Evolutionary conservation across 306 rosid genomes (phyloP).

Genomic region (Lathyrus tuberosus): DNA sequence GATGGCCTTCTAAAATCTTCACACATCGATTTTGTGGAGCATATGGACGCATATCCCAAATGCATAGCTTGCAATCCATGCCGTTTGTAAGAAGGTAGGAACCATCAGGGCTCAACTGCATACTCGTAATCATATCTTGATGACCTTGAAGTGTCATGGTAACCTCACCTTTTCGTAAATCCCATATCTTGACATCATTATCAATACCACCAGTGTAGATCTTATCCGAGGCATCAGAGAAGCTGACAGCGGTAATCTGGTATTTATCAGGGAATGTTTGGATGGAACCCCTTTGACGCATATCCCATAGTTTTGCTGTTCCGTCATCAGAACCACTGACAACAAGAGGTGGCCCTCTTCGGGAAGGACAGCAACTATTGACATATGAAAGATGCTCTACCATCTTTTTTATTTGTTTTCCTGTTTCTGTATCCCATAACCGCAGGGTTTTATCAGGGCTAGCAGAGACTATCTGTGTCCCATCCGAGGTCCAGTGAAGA

Average conservation of each 20-base stretch:
- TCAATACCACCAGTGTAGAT: constrained; percentile 91
- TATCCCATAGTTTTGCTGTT: constrained; percentile 95
- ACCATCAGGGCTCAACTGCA: constrained; percentile 98
- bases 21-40: constrained; percentile 95
- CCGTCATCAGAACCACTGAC: constrained; percentile 97
- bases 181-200: constrained; percentile 93
- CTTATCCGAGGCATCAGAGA: constrained; percentile 95
- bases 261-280: constrained; percentile 95
- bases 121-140: constrained; percentile 94
- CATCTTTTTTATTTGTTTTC: constrained; percentile 91
- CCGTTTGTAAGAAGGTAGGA: constrained; percentile 94
- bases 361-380: constrained; percentile 89
- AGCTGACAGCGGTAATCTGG: constrained; percentile 86
- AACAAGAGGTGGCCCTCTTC: constrained; percentile 91
- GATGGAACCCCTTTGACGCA: constrained; percentile 96
- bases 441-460: constrained; percentile 90
- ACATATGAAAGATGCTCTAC: constrained; percentile 91
- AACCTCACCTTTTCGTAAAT: constrained; percentile 92
- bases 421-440: constrained; percentile 97
- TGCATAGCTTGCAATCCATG: constrained; percentile 95
- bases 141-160: constrained; percentile 92
- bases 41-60: constrained; percentile 98
- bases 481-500: constrained; percentile 96
- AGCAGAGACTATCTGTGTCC: constrained; percentile 81
- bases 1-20: constrained; percentile 93